A percentile compares a stretch with the other conserved stretches of the same genome.
phyloP scores from a whole-genome alignment of 164 flowering plant species.

The Annona cherimola region DNA sequence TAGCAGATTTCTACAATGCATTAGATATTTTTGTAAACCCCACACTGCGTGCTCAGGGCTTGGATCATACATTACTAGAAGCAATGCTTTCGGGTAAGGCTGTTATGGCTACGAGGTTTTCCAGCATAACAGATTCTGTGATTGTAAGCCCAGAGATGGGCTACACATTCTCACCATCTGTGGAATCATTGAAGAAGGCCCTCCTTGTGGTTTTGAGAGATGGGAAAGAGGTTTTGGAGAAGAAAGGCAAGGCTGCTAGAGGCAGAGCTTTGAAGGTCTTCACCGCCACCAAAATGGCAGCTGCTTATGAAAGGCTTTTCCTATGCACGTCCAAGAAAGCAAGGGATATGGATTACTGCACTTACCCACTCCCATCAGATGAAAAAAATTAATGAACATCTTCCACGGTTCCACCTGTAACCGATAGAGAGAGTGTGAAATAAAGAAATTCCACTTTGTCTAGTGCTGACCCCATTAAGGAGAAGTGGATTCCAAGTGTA shows the following conservation, averaged over 20 bases:
- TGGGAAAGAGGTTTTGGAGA: slow-evolving; percentile 34
- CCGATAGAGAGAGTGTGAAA: background rate
- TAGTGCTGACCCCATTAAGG: slow-evolving; percentile 39
- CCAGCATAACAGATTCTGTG: slow-evolving; percentile 67
- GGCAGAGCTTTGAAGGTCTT: slow-evolving; percentile 48
- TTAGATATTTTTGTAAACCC: slow-evolving; percentile 70
- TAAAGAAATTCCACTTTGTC: slow-evolving; percentile 8
- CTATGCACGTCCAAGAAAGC: slow-evolving; percentile 46
- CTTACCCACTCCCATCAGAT: slow-evolving; percentile 2
- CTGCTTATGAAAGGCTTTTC: slow-evolving; percentile 67
- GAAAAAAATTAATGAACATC: background rate
- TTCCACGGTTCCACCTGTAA: background rate
- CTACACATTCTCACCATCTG: slow-evolving; percentile 54
- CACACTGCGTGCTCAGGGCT: slow-evolving; percentile 70
- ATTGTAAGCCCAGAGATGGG: slow-evolving; percentile 51
- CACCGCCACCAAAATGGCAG: slow-evolving; percentile 69
- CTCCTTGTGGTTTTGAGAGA: slow-evolving; percentile 40
- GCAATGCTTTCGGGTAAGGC: slow-evolving; percentile 71
- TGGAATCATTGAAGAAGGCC: slow-evolving; percentile 41
- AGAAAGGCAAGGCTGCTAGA: slow-evolving; percentile 48
- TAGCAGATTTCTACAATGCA: slow-evolving; percentile 60
- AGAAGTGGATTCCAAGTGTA: slow-evolving; percentile 17
- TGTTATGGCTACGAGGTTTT: slow-evolving; percentile 59
- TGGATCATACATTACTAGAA: slow-evolving; percentile 71
- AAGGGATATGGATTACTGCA: slow-evolving; percentile 16